phyloP scores from a whole-genome alignment of 106 monocot species.

The Dioscorea dumetorum region DNA sequence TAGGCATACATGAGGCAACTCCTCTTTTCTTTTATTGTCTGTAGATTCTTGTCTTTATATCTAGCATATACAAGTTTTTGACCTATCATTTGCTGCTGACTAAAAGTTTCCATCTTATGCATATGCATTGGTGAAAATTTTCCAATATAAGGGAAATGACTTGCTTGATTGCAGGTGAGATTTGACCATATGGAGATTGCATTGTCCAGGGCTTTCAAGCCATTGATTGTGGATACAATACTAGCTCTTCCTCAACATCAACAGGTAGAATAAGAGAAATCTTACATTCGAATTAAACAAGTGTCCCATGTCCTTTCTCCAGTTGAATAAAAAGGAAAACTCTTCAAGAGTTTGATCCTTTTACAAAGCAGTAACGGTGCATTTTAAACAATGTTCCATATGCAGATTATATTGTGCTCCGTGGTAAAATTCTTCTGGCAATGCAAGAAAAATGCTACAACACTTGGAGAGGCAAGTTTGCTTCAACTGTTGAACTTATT shows the following conservation, averaged over 20 bases:
- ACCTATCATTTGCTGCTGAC: no score
- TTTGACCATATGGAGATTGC: conserved; percentile 83
- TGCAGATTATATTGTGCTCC: conserved; percentile 88
- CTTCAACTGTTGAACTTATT: neutral
- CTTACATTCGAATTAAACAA: neutral
- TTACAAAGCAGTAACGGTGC: neutral
- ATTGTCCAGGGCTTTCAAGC: conserved; percentile 88
- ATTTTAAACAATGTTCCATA: neutral
- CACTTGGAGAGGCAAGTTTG: conserved; percentile 62
- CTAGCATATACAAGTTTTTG: no score
- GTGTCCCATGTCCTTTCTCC: neutral
- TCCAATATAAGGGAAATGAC: no score
- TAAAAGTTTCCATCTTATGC: no score
- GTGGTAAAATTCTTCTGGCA: conserved; percentile 46
- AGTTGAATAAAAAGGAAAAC: neutral
- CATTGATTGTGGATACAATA: conserved; percentile 60
- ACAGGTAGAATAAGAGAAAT: conserved; percentile 43
- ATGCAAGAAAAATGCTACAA: conserved; percentile 52
- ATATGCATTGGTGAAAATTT: no score
- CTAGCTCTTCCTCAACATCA: conserved; percentile 90
- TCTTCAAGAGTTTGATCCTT: neutral
- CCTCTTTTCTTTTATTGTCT: no score
- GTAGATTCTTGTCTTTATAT: no score
- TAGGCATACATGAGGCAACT: no score
- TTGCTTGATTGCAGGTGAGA: conserved; percentile 45